Conservation (phyloP, 2,329 filamentous ascomycete genomes). For the Pleurostoma richardsiae region DNA sequence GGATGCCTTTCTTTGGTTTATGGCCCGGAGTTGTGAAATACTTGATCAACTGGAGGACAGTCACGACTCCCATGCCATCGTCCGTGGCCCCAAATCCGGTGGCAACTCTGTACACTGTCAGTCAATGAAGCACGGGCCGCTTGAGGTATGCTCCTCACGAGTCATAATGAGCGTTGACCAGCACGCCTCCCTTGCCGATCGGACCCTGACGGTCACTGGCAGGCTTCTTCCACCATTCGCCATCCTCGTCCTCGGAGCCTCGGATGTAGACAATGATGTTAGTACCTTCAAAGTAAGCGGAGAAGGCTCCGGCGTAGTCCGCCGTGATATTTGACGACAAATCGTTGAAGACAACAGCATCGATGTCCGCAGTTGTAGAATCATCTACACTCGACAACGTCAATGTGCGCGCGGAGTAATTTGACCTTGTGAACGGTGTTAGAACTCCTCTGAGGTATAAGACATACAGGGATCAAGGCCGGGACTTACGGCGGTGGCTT, state of each 20-base stretch:
- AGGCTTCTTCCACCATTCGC: slow-evolving; percentile 64
- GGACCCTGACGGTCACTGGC: slow-evolving; percentile 36
- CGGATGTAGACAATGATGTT: slow-evolving; percentile 92
- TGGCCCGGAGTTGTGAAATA: slow-evolving; percentile 73
- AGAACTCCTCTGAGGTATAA: neutral
- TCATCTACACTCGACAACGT: neutral
- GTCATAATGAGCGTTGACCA: slow-evolving; percentile 95
- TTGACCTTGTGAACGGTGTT: neutral
- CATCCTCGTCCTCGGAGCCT: slow-evolving; percentile 67
- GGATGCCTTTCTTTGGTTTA: slow-evolving; percentile 72
- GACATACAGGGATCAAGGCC: neutral
- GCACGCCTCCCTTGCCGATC: slow-evolving; percentile 66
- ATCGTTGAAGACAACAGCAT: slow-evolving; percentile 73
- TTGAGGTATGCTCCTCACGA: slow-evolving; percentile 28
- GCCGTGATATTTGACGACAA: slow-evolving; percentile 68
- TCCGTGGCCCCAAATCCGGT: slow-evolving; percentile 93
- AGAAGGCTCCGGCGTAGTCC: slow-evolving; percentile 30
- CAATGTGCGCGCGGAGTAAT: slow-evolving; percentile 1
- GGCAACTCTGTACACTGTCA: slow-evolving; percentile 49
- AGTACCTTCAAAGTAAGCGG: slow-evolving; percentile 83
- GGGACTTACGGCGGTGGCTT: slow-evolving; percentile 12
- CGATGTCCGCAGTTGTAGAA: slow-evolving; percentile 15
- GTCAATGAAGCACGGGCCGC: neutral
- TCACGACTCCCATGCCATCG: slow-evolving; percentile 86
- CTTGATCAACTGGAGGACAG: slow-evolving; percentile 76